Evolutionary conservation across 441 rosid species (phyloP), one percentile per base, ranked within the genome.

Genomic region (Jatropha multifida): DNA sequence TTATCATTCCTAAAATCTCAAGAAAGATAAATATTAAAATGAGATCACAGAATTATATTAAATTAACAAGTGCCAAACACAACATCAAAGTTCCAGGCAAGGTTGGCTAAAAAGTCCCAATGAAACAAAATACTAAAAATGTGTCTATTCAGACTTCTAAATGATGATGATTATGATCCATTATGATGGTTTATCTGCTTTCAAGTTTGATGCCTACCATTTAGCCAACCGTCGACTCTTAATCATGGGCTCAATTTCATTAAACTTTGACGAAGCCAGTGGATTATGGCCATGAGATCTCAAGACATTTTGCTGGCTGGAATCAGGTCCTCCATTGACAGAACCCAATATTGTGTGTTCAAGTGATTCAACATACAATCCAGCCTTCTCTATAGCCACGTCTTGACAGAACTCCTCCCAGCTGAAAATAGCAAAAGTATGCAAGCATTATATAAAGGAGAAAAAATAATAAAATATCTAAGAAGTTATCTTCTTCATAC

Each of bases 331-430:
- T 63, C 76, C 78, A 68, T 67, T 77, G 42, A 23, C 66, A 77
- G 84, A 79, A 64, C 65, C 65, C 63, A 81, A 54, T 44, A 76
- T 82, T 42, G 44, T 80, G 38, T 67, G 32, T 42, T 85, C 83
- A 70, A 84, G 82, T 78, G 85, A 69, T 51, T 81, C 88, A 68
- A 87, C 73, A 79, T 85, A 94, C 69, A 78, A 80, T 80, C 92
- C 90, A 82, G 90, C 93, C 83, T 84, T 91, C 83, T 90, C 98
- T 69, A 90, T 68, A 74, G 89, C 94, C 62, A 87, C 86, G 90
- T 96, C 99, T 69, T 82, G 84, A 80, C 96, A 89, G 79, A 91
- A 96, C 38, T 89, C 95, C 80, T 90, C 90, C 98, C 98, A 96
- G 51, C 99, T 96, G 84, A 79, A 82, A 76, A 81, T 42, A 56